Percentiles rank a stretch among this genome's conserved stretches.
phyloP scores from a whole-genome alignment of 208 protist genomes.

The Leishmania lainsoni region DNA sequence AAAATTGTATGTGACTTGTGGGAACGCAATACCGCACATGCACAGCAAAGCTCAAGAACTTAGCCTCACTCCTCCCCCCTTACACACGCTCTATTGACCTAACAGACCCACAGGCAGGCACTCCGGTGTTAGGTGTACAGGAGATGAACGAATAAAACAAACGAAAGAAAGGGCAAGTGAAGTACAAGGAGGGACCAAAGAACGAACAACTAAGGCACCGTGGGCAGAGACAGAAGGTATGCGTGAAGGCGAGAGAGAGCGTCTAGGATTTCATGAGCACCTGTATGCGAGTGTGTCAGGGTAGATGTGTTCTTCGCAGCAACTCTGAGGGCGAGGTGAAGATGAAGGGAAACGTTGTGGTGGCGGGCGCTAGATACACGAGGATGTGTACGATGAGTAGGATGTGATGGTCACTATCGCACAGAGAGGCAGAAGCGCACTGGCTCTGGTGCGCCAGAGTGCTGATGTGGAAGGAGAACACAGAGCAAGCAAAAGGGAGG shows the following conservation, averaged over 20 bases:
- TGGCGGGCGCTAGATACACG: not conserved
- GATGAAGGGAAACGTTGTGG: not conserved
- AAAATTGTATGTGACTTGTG: not conserved
- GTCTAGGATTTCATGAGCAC: not conserved
- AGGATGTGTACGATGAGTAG: not conserved
- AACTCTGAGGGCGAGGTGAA: too few species aligned
- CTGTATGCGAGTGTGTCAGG: not conserved
- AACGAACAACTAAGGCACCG: not conserved
- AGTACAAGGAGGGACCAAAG: not conserved
- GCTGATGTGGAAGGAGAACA: not conserved
- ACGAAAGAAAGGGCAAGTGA: not conserved
- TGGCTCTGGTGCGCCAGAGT: not conserved
- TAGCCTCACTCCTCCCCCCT: too few species aligned
- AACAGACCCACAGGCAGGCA: too few species aligned
- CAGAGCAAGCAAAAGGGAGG: slow-evolving; percentile 20
- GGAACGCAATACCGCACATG: not conserved
- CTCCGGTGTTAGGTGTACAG: too few species aligned
- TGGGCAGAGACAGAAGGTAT: not conserved
- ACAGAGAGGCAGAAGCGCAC: not conserved
- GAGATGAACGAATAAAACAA: not conserved
- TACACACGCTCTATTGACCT: too few species aligned
- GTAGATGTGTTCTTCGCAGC: not conserved
- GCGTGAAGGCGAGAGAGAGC: not conserved
- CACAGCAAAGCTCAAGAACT: not conserved
- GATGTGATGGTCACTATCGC: not conserved